Base-by-base conservation (phyloP, 768 basidiomycete species). In the Tulasnella sp. region DNA sequence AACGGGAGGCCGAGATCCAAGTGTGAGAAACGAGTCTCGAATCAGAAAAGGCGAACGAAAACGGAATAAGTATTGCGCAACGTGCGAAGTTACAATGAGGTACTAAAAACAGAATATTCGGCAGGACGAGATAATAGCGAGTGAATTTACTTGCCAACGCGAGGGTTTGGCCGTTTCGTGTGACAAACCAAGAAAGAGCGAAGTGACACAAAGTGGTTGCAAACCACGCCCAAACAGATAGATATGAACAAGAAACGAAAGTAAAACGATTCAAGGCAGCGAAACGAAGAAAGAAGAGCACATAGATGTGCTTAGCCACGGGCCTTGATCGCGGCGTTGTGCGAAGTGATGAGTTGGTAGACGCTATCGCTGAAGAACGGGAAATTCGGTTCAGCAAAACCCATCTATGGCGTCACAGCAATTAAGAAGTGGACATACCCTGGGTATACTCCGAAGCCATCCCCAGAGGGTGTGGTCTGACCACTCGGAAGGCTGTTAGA, bases 301-400 rank as follows among this genome's bases (percentile, higher is more conserved):
- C n/a, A 3, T 69, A 37, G 6, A 18, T 31, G 64, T 6, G 28
- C 28, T 83, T 80, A 85, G 34, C 83, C 86, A 46, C 88, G 83
- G 9, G 86, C 86, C 83, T 89, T 90, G 83, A 90, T 78, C 2
- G 89, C 86, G 22, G 88, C 86, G 22, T 88, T 87, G 77, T 89
- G 88, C 24, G 86, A 78, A 37, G 85, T 84, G 81, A 89, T 83
- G 9, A 89, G 78, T 1, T 87, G 84, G 83, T 89, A 90, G 0
- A 88, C 88, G 4, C 87, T 81, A 72, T 87, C 86, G 77, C 88
- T 87, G 18, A 28, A 69, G 31, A 28, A 69, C 28, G 11, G 64
- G 34, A 69, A 31, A 16, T 20, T 18, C 28, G 5, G 34, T 3
- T 69, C n/a, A 69, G 64, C 28, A 69, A 37, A 69, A 69, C 64